These are phyloP conservation scores for Candida golubevii DNA, from an alignment of 805 yeast species.

Conservation along the genomic window DNA sequence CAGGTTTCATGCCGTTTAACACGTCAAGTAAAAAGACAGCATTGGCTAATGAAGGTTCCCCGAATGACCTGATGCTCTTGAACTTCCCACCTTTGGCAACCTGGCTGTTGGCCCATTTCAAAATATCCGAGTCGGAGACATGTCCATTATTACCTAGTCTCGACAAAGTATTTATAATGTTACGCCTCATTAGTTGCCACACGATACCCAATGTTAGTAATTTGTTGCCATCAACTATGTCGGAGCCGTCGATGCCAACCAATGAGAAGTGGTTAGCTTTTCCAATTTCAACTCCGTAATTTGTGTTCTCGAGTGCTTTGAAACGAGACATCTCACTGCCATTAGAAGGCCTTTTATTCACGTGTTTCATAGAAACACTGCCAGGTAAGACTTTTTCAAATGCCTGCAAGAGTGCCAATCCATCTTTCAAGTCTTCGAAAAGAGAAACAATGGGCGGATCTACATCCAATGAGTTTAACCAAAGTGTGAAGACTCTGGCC, in stretches of 20 bases:
- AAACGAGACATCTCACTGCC: constrained; percentile 81
- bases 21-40: constrained; percentile 87
- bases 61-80: constrained; percentile 73
- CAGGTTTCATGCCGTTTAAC: constrained; percentile 91
- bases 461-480: constrained; percentile 95
- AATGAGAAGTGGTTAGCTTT: constrained; percentile 87
- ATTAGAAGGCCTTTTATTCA: constrained; percentile 76
- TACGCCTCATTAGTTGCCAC: constrained; percentile 98
- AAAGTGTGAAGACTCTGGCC: constrained; percentile 95
- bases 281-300: constrained; percentile 96
- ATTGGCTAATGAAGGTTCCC: constrained; percentile 69
- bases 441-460: constrained; percentile 89
- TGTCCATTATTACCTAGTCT: constrained; percentile 66
- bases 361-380: constrained; percentile 68
- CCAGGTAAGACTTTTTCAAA: constrained; percentile 96
- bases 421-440: constrained; percentile 94
- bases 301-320: constrained; percentile 95
- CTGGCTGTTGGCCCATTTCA: constrained; percentile 90
- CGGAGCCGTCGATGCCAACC: constrained; percentile 98
- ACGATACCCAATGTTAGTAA: constrained; percentile 87
- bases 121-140: constrained; percentile 77
- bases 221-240: constrained; percentile 89
- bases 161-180: constrained; percentile 79
- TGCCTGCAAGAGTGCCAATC: constrained; percentile 83
- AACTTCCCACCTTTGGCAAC: constrained; percentile 81